Percentiles rank a stretch among this genome's conserved stretches.
phyloP scores from a whole-genome alignment of 2,329 filamentous ascomycete species.

The Xylaria sp. region DNA sequence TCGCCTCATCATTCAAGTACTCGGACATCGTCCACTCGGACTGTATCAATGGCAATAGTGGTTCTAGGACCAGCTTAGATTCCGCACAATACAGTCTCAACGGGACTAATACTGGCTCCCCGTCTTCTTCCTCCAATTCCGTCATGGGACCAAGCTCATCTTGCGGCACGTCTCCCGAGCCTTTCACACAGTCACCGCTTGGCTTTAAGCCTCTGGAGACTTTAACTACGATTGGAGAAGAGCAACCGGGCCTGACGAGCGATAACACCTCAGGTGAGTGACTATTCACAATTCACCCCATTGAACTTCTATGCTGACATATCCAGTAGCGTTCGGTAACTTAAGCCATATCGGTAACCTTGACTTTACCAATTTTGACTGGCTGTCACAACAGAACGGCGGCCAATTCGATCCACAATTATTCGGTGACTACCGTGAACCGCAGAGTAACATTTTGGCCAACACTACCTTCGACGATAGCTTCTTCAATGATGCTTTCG shows the following conservation, averaged over 20 bases:
- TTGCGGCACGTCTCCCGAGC: slow-evolving; percentile 82
- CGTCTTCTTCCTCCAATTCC: slow-evolving; percentile 71
- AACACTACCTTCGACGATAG: slow-evolving; percentile 76
- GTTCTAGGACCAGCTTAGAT: slow-evolving; percentile 63
- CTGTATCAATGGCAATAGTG: slow-evolving; percentile 56
- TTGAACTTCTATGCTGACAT: slow-evolving; percentile 14
- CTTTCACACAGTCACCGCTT: slow-evolving; percentile 76
- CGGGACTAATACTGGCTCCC: slow-evolving; percentile 70
- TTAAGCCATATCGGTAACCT: slow-evolving; percentile 53
- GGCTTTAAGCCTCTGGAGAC: slow-evolving; percentile 72
- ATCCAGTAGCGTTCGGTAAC: slow-evolving; percentile 51
- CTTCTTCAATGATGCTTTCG: slow-evolving; percentile 80
- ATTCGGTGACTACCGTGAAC: slow-evolving; percentile 92
- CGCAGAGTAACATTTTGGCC: slow-evolving; percentile 81
- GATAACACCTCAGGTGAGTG: slow-evolving; percentile 60
- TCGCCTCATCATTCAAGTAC: slow-evolving; percentile 62
- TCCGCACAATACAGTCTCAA: slow-evolving; percentile 60
- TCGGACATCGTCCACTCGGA: slow-evolving; percentile 68
- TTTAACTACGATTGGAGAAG: slow-evolving; percentile 73
- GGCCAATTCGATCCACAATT: slow-evolving; percentile 91
- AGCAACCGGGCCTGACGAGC: slow-evolving; percentile 60
- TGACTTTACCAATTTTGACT: slow-evolving; percentile 72
- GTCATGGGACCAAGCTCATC: slow-evolving; percentile 70
- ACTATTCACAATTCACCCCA: slow-evolving; percentile 41
- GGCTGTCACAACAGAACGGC: slow-evolving; percentile 82